Base-by-base conservation (phyloP, 140 eudicot species). In the Anethum foeniculum region DNA sequence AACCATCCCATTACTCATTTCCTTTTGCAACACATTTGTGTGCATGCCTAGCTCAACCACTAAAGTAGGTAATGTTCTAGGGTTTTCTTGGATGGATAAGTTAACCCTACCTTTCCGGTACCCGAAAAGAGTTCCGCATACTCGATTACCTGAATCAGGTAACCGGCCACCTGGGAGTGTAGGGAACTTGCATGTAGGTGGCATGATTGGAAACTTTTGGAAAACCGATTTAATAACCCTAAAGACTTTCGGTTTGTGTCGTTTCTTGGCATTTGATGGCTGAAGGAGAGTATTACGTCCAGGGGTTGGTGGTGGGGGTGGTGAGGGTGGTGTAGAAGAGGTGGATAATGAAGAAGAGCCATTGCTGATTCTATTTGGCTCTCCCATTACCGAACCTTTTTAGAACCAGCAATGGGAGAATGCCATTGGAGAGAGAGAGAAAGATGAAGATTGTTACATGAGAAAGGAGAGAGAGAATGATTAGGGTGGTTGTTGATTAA, bases 41-140 rank as follows among this genome's bases (percentile, higher is more conserved):
- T 88, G 89, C 80, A 93, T 84, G 30, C 90, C 96, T 43, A 92
- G 69, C 79, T 91, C 96, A 12, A 93, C 56, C 14, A 91, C 91
- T 69, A 87, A 69, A 2, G 83, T 79, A 0, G 98, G 97, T 12
- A 83, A 74, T 21, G 91, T 86, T 71, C 81, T 83, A 7, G 96
- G 86, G 84, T 81, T 91, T 43, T 94, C 93, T 77, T 94, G 97
- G 23, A 90, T 77, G 62, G 88, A 86, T 2, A 94, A 85, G 82
- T 83, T 87, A 0, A 91, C 92, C 19, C 88, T 81, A 1, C 97
- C 98, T 62, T 88, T 90, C n/a, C 90, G 82, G 77, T 87, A 87
- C 3, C 97, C 98, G 77, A 90, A 90, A 5, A 94, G 76, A 23
- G 98, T 94, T 12, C 97, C 94, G 0, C 92, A 90, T 51, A 90